Base-by-base conservation (phyloP, 179 eudicot species). In the Beta lomatogona region DNA sequence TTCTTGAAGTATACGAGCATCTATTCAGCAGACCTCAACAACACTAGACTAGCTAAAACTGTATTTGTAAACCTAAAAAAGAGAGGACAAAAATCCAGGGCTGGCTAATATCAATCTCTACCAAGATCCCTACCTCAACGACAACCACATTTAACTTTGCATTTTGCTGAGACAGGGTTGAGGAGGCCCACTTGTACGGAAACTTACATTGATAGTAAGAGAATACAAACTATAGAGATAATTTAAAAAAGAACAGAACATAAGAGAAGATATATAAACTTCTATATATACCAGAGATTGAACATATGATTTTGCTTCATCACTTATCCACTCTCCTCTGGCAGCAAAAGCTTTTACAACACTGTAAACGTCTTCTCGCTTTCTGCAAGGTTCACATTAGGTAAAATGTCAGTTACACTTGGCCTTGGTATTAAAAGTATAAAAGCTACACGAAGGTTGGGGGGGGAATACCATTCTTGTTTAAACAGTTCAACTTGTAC, bases 351-450 rank as follows among this genome's bases (percentile, higher is more conserved):
- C 98, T 89, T 92, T 96, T 80, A 96, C 79, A 76, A 89, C 94
- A 82, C 94, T 91, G 69, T 91, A 94, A 65, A 93, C 90, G 87
- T 94, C 99, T 79, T 96, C 98, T 13, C 94, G 96, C 84, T 90
- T 92, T 79, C 99, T 96, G 96, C 65, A 72, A 63, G 76, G 75
- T 80, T 70, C 55, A 79, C 68, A 88, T 41, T 59, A 77, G 76
- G 79, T 79, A 63, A 28, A 5, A 36, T 16, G 80, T 75, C 75
- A 78, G 41, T 67, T 71, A 11, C 4, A 36, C 41, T 36, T 75
- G 0, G 55, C 48, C 21, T 31, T 45, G 11, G 22, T 53, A 66
- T 61, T 45, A 52, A 83, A 71, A 19, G 73, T 12, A 59, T 48
- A 11, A 48, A 11, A 48, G 8, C 8, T 48, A 9, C 53, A 4